Evolutionary conservation across 2,329 filamentous ascomycete species (phyloP).

Genomic region (Penicillium sp.): DNA sequence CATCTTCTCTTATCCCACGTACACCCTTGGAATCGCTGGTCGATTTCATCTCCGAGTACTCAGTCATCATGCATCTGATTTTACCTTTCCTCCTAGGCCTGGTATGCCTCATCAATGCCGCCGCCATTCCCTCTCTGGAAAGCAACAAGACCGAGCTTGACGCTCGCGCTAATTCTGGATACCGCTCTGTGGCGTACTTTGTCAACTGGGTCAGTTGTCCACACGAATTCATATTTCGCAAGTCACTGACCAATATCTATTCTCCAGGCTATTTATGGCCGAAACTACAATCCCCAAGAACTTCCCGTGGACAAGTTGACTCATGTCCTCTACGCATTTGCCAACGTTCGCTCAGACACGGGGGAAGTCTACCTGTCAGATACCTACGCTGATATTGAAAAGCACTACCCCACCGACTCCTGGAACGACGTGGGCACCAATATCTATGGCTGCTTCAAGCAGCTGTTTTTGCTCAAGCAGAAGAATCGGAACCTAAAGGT

Average conservation of each 20-base stretch:
- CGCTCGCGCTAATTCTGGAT: slow-evolving; percentile 15
- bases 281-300: slow-evolving; percentile 77
- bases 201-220: slow-evolving; percentile 42
- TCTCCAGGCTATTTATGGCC: slow-evolving; percentile 70
- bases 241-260: not conserved
- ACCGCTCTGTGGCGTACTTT: slow-evolving; percentile 43
- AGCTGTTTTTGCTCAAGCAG: slow-evolving; percentile 71
- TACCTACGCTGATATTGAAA: slow-evolving; percentile 62
- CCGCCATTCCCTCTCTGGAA: slow-evolving; percentile 8
- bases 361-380: slow-evolving; percentile 77
- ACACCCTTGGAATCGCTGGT: slow-evolving; percentile 5
- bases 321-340: slow-evolving; percentile 86
- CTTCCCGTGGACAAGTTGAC: slow-evolving; percentile 76
- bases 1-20: not conserved
- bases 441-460: slow-evolving; percentile 71
- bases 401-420: slow-evolving; percentile 65
- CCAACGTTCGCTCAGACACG: slow-evolving; percentile 68
- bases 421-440: slow-evolving; percentile 66
- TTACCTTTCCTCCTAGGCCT: slow-evolving; percentile 11
- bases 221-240: not conserved
- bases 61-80: slow-evolving; percentile 12
- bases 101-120: slow-evolving; percentile 9
- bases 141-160: slow-evolving; percentile 8
- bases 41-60: slow-evolving; percentile 1
- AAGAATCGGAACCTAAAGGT: slow-evolving; percentile 70